Percentiles rank a stretch among this genome's conserved stretches.
These are phyloP conservation scores for Stephania yunnanensis DNA, from an alignment of 164 flowering plant genomes.

Conservation along the genomic window DNA sequence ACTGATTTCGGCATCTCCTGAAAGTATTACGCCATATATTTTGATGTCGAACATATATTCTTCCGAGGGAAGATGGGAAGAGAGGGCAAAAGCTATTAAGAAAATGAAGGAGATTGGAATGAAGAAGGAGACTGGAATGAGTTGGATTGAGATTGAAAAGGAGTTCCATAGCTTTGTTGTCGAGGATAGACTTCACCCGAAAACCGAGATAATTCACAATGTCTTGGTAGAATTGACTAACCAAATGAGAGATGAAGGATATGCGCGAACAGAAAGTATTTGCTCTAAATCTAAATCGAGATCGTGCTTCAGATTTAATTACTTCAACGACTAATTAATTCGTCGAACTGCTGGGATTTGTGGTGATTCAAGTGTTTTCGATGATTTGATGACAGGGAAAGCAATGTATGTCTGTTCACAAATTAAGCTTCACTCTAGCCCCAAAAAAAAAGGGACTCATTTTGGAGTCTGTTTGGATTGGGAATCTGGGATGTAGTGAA, in stretches of 20 bases:
- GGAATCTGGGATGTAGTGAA: too few species aligned
- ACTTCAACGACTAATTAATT: background rate
- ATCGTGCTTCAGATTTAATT: background rate
- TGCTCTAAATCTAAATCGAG: slow-evolving; percentile 9
- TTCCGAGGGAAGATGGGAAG: slow-evolving; percentile 56
- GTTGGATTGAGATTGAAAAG: slow-evolving; percentile 82
- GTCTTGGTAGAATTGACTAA: slow-evolving; percentile 37
- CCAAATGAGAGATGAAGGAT: slow-evolving; percentile 62
- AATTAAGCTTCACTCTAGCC: too few species aligned
- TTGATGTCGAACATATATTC: slow-evolving; percentile 80
- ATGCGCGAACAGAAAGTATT: slow-evolving; percentile 38
- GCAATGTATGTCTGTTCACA: too few species aligned
- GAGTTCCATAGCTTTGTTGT: slow-evolving; percentile 69
- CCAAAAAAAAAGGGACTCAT: too few species aligned
- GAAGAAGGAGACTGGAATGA: slow-evolving; percentile 64
- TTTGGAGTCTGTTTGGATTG: too few species aligned
- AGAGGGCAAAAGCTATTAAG: slow-evolving; percentile 57
- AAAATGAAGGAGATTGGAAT: slow-evolving; percentile 70
- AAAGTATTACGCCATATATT: slow-evolving; percentile 44
- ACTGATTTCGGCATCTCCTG: slow-evolving; percentile 40
- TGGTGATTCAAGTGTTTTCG: background rate
- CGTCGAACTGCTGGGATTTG: background rate
- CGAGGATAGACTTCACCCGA: slow-evolving; percentile 53
- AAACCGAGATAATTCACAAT: slow-evolving; percentile 36
- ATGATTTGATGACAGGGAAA: background rate